These are phyloP conservation scores for Nepenthes mirabilis DNA, from an alignment of 148 eudicot genomes.

Conservation along the genomic window DNA sequence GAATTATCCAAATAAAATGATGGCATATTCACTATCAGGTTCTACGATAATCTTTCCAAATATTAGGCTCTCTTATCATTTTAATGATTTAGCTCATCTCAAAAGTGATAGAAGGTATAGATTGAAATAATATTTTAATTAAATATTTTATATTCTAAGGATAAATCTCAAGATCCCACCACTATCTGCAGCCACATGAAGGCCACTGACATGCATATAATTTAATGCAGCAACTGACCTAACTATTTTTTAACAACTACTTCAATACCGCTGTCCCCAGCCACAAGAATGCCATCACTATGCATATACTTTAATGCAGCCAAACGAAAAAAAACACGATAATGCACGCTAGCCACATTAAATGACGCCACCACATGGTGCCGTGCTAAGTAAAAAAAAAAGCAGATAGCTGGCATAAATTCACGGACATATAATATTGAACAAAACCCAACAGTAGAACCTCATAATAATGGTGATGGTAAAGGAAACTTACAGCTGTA, in stretches of 20 bases:
- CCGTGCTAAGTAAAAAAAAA: no score
- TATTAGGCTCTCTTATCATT: no score
- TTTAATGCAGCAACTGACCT: slow-evolving; percentile 1
- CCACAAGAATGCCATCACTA: slow-evolving; percentile 8
- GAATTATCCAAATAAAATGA: neutral
- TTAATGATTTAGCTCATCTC: no score
- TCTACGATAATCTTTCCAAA: no score
- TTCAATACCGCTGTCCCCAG: neutral
- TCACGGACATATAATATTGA: neutral
- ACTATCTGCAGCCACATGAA: no score
- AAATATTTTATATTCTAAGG: no score
- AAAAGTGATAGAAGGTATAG: no score
- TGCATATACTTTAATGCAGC: slow-evolving; percentile 4
- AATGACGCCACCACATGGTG: neutral
- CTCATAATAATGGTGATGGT: neutral
- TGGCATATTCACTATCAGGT: neutral
- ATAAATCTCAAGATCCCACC: no score
- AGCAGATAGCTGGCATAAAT: no score
- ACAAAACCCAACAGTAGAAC: neutral
- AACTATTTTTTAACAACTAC: slow-evolving; percentile 2
- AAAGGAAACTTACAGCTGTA: slow-evolving; percentile 54
- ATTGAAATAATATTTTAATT: no score
- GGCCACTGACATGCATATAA: no score
- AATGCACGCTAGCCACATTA: slow-evolving; percentile 5
- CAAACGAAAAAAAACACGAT: slow-evolving; percentile 6